These are phyloP conservation scores for Calocybe cyanea DNA, from an alignment of 768 basidiomycete genomes.

Conservation along the genomic window DNA sequence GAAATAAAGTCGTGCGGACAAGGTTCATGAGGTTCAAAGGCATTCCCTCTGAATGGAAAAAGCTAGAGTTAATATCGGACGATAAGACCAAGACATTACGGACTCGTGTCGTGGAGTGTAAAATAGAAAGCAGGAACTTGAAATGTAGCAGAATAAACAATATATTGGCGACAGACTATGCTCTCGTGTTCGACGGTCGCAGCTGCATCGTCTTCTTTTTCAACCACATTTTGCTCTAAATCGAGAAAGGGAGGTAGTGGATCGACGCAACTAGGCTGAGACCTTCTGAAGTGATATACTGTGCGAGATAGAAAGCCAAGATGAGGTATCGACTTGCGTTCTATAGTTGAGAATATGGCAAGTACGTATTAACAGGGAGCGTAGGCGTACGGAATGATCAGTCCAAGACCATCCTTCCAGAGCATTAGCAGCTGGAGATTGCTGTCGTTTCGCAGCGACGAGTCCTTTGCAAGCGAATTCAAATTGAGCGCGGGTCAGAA, in stretches of 20 bases:
- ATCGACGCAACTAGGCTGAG: conserved; percentile 6
- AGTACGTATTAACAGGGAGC: conserved; percentile 1
- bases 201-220: conserved; percentile 35
- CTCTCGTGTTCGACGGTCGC: conserved; percentile 23
- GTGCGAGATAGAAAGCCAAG: conserved; percentile 48
- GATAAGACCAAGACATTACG: conserved; percentile 33
- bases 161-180: conserved; percentile 55
- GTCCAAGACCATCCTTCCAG: conserved; percentile 54
- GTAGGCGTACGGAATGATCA: conserved; percentile 50
- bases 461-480: conserved; percentile 55
- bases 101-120: conserved; percentile 61
- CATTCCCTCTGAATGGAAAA: conserved; percentile 50
- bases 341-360: conserved; percentile 4
- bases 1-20: conserved; percentile 58
- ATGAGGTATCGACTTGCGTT: conserved; percentile 28
- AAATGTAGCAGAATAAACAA: conserved; percentile 77
- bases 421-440: conserved; percentile 4
- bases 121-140: conserved; percentile 86
- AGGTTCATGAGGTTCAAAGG: conserved; percentile 57
- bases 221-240: conserved; percentile 16
- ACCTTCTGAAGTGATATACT: conserved; percentile 20
- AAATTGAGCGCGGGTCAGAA: conserved; percentile 59
- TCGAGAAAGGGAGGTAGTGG: conserved; percentile 16
- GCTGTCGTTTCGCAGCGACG: conserved; percentile 23
- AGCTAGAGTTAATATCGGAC: conserved; percentile 4